Percentiles rank a stretch among this genome's conserved stretches.
These are phyloP conservation scores for Aschersonia sp. DNA, from an alignment of 2,329 filamentous ascomycete genomes.

Conservation along the genomic window DNA sequence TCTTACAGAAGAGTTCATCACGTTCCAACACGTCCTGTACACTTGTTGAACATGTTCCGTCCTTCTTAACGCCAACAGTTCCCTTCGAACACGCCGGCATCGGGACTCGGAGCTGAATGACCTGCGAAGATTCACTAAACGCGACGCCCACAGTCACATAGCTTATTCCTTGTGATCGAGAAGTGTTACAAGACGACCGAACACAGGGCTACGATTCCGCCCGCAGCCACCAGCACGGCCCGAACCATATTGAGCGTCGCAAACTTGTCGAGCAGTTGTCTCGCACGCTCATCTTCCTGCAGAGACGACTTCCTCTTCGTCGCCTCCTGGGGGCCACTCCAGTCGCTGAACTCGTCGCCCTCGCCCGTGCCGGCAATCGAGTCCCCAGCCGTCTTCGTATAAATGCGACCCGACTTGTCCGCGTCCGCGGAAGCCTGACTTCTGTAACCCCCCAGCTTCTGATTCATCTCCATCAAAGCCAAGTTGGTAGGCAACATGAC, in stretches of 20 bases:
- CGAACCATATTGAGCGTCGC: neutral
- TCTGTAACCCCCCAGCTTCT: neutral
- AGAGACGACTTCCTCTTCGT: neutral
- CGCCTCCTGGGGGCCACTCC: neutral
- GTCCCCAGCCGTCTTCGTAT: neutral
- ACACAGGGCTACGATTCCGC: neutral
- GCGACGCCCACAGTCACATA: neutral
- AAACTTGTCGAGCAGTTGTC: neutral
- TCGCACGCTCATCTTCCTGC: neutral
- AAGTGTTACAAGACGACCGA: neutral
- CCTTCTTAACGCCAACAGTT: no score
- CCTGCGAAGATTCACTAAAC: neutral
- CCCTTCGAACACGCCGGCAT: no score
- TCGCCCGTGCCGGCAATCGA: neutral
- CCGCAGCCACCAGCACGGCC: neutral
- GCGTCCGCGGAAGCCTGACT: neutral
- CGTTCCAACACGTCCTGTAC: no score
- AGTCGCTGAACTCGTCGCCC: neutral
- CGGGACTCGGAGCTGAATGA: no score
- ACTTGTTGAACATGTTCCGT: no score
- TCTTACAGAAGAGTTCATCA: no score
- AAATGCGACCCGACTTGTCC: neutral
- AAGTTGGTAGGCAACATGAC: neutral
- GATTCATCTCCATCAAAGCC: neutral
- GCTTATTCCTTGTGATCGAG: neutral